Conservation (phyloP, 2,329 filamentous ascomycete genomes). For the Cucurbitaria berberidis region DNA sequence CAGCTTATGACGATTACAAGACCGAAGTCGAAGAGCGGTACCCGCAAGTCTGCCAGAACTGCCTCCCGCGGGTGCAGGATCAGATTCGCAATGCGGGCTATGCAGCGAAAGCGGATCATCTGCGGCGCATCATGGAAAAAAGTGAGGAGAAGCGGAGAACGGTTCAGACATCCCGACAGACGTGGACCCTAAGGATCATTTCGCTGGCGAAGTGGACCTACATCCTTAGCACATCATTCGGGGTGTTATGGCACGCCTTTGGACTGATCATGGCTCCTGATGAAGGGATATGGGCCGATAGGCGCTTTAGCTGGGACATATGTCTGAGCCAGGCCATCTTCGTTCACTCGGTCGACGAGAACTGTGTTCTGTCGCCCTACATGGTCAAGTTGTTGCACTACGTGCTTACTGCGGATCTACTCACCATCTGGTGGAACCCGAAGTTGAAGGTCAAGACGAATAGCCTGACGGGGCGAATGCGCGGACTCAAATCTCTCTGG, state of each 20-base stretch:
- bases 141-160: conserved; percentile 37
- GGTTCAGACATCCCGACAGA: conserved; percentile 44
- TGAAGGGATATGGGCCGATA: conserved; percentile 6
- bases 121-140: conserved; percentile 76
- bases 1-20: conserved; percentile 72
- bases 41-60: conserved; percentile 84
- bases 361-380: conserved; percentile 35
- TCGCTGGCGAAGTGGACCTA: conserved; percentile 53
- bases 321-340: conserved; percentile 33
- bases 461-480: conserved; percentile 58
- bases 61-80: conserved; percentile 74
- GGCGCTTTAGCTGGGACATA: conserved; percentile 13
- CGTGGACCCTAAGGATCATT: conserved; percentile 54
- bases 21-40: conserved; percentile 79
- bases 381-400: conserved; percentile 23
- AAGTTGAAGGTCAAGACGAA: conserved; percentile 68
- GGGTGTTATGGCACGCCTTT: conserved; percentile 46
- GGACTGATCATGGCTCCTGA: conserved; percentile 28
- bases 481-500: conserved; percentile 70
- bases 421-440: conserved; percentile 72
- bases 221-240: conserved; percentile 47
- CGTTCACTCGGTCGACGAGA: conserved; percentile 23
- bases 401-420: conserved; percentile 57
- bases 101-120: conserved; percentile 80
- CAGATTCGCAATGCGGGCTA: conserved; percentile 76